Conservation (phyloP, 768 basidiomycete species). For the Xerocomellus intermedius region DNA sequence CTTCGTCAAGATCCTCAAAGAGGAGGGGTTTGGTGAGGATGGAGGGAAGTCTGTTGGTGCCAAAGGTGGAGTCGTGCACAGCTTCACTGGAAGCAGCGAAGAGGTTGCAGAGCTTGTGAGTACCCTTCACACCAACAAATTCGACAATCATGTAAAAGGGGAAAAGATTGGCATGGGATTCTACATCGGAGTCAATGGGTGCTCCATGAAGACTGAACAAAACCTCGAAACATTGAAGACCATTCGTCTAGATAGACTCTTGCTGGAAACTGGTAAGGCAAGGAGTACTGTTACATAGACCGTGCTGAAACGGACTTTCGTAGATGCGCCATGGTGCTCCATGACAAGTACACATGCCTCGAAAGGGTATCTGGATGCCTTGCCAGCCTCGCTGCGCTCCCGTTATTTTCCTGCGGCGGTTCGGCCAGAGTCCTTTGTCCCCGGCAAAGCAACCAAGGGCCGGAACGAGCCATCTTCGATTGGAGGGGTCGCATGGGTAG, state of each 20-base stretch:
- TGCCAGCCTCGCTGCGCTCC: constrained; percentile 46
- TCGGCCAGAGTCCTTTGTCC: constrained; percentile 56
- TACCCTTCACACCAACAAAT: background rate
- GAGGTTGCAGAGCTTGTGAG: constrained; percentile 68
- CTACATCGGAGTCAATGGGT: constrained; percentile 62
- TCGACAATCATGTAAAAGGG: background rate
- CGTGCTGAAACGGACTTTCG: background rate
- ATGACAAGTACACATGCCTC: constrained; percentile 67
- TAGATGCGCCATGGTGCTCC: constrained; percentile 76
- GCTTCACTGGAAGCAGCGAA: constrained; percentile 66
- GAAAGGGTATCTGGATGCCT: constrained; percentile 43
- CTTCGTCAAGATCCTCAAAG: constrained; percentile 60
- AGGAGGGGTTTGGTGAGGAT: constrained; percentile 60
- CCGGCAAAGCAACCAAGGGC: constrained; percentile 67
- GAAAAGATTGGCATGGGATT: constrained; percentile 70
- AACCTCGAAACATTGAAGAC: constrained; percentile 54
- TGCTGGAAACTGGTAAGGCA: constrained; percentile 71
- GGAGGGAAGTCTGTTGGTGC: constrained; percentile 56
- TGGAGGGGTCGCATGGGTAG: constrained; percentile 72
- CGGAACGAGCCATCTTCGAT: constrained; percentile 70
- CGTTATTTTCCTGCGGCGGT: constrained; percentile 52
- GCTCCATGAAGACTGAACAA: constrained; percentile 69
- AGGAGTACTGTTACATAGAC: background rate
- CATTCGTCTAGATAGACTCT: constrained; percentile 57
- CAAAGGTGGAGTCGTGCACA: constrained; percentile 77